Evolutionary conservation across 169 alveolate genomes (phyloP).

Genomic region (Babesia ovata): DNA sequence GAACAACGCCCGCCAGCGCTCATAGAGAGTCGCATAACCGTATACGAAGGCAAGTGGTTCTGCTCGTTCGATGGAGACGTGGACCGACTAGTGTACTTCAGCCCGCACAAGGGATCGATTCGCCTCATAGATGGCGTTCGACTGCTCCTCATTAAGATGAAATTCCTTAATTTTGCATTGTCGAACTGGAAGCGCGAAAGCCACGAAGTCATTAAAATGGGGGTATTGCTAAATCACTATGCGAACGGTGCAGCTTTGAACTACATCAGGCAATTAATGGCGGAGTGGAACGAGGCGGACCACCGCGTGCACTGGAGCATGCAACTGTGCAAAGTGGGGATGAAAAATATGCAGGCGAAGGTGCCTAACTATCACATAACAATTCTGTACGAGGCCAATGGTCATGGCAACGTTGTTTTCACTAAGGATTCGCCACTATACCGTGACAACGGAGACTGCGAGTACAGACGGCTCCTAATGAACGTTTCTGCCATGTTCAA

Average conservation of each 20-base stretch:
- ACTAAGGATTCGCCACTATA: neutral
- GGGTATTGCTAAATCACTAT: slow-evolving; percentile 24
- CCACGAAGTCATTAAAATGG: slow-evolving; percentile 3
- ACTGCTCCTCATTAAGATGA: slow-evolving; percentile 50
- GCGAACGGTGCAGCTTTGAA: slow-evolving; percentile 42
- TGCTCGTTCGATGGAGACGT: slow-evolving; percentile 79
- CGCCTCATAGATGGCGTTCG: slow-evolving; percentile 68
- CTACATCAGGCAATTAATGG: slow-evolving; percentile 21
- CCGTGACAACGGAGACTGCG: neutral
- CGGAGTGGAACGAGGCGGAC: slow-evolving; percentile 16
- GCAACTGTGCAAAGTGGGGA: slow-evolving; percentile 67
- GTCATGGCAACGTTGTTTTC: slow-evolving; percentile 69
- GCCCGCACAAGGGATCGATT: slow-evolving; percentile 28
- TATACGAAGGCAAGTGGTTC: slow-evolving; percentile 38
- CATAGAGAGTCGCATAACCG: slow-evolving; percentile 2
- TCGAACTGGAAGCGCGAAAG: slow-evolving; percentile 2
- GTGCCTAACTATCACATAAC: slow-evolving; percentile 64
- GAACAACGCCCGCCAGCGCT: slow-evolving; percentile 32
- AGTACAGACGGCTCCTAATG: neutral
- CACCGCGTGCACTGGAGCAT: slow-evolving; percentile 37
- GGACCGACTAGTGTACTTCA: slow-evolving; percentile 71
- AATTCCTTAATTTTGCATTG: slow-evolving; percentile 46
- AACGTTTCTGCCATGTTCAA: slow-evolving; percentile 4
- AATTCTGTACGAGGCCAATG: slow-evolving; percentile 75
- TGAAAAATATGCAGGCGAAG: slow-evolving; percentile 63